Base-by-base conservation (phyloP, 139 green algal species). In the Auxenochlorella protothecoides region DNA sequence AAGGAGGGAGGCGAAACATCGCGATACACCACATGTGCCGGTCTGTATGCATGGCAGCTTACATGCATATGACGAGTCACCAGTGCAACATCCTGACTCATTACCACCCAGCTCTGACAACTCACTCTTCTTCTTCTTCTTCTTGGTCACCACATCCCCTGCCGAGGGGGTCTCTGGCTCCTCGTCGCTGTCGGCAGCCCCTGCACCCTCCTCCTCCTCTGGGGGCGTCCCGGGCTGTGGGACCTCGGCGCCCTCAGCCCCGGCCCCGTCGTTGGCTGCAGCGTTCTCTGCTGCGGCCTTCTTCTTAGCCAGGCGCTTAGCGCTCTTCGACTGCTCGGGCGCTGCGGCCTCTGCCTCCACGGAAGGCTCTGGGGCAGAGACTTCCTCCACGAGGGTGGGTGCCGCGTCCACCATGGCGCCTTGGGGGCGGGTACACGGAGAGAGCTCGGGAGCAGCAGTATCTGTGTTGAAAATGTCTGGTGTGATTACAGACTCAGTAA, bases 331-430 rank as follows among this genome's bases (percentile, higher is more conserved):
- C 27, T 44, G 27, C 27, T 44, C 27, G 27, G 27, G 27, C 9
- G 76, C 63, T 70, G 68, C 77, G 80, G 82, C 71, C 81, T 87
- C 80, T 85, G 68, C 74, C 12, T 52, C 75, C 44, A 85, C 80
- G 10, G 55, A 77, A 12, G 67, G 75, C 13, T 78, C 70, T 3
- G 53, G 78, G 55, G 52, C 73, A 12, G 52, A 53, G 4, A 14
- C 79, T 4, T 78, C 68, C 5, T 75, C 74, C 27, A 44, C 27
- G 27, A 44, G 27, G 27, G 27, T 44, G 27, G 27, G 27, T 44
- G 27, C 27, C 27, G 27, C 27, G 27, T 44, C 27, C 27, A 44
- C 27, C 27, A 44, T 44, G 27, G 27, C 27, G 27, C 27, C 27
- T 44, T 44, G 27, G 27, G 27, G 27, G 27, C 27, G 27, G 27